Evolutionary conservation across 2,329 filamentous ascomycete genomes (phyloP).

Genomic region (Diplodia corticola): DNA sequence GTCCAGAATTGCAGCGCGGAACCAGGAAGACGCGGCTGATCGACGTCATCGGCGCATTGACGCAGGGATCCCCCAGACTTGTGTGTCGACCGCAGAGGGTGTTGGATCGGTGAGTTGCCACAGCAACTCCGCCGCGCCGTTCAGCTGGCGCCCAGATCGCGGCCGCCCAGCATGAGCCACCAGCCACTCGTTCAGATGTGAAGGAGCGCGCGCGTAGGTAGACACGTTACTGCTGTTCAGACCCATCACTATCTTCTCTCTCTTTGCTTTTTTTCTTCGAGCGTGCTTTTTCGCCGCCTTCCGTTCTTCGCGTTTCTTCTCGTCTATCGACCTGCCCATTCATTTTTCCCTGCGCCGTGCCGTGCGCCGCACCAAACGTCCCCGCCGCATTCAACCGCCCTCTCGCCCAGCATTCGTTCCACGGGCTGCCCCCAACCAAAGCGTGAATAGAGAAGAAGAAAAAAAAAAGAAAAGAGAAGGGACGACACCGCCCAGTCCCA

Average conservation of each 20-base stretch:
- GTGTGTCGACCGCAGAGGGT: background rate
- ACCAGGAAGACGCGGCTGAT: background rate
- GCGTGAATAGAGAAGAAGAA: background rate
- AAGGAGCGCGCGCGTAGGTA: background rate
- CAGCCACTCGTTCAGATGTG: background rate
- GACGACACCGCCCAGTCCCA: too few relatives aligned
- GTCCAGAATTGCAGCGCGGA: background rate
- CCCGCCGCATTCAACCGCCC: background rate
- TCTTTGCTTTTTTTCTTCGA: background rate
- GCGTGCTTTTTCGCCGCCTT: background rate
- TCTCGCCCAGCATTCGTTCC: background rate
- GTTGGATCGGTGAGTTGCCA: conserved; percentile 12
- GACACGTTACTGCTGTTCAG: background rate
- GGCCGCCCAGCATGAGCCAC: background rate
- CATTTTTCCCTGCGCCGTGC: background rate
- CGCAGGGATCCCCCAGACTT: conserved; percentile 17
- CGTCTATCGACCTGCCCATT: background rate
- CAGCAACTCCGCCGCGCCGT: conserved; percentile 7
- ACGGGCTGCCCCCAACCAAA: conserved; percentile 1
- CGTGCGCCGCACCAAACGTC: background rate
- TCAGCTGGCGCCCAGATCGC: background rate
- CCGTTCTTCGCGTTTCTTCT: background rate
- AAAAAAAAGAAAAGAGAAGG: too few relatives aligned
- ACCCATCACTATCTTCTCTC: background rate
- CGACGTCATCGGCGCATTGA: conserved; percentile 15